phyloP scores from a whole-genome alignment of 129 eudicot genomes.

The Helianthus annuus region HanXRQr2.0-SUNRISE NC_035445.2:4504733-4505232 shows the following conservation, averaged over 20 bases:
- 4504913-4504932: too few relatives aligned
- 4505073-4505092: constrained; percentile 66
- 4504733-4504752: too few relatives aligned
- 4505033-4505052: constrained; percentile 88
- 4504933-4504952: constrained; percentile 6
- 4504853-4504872: too few relatives aligned
- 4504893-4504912: too few relatives aligned
- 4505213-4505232: constrained; percentile 59
- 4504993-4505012: constrained; percentile 77
- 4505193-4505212: constrained; percentile 17
- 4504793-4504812: too few relatives aligned
- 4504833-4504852: too few relatives aligned
- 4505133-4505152: constrained; percentile 67
- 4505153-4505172: constrained; percentile 79
- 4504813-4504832: too few relatives aligned
- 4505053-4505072: constrained; percentile 88
- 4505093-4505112: constrained; percentile 66
- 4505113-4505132: constrained; percentile 75
- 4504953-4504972: constrained; percentile 69
- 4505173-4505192: constrained; percentile 77
- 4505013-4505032: constrained; percentile 62
- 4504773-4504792: too few relatives aligned
- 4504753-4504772: too few relatives aligned
- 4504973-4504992: constrained; percentile 56
- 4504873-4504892: too few relatives aligned